Percentiles rank a stretch among this genome's conserved stretches.
These are phyloP conservation scores for Wickerhamomyces chaumierensis DNA, from an alignment of 805 yeast genomes.

Conservation along the genomic window DNA sequence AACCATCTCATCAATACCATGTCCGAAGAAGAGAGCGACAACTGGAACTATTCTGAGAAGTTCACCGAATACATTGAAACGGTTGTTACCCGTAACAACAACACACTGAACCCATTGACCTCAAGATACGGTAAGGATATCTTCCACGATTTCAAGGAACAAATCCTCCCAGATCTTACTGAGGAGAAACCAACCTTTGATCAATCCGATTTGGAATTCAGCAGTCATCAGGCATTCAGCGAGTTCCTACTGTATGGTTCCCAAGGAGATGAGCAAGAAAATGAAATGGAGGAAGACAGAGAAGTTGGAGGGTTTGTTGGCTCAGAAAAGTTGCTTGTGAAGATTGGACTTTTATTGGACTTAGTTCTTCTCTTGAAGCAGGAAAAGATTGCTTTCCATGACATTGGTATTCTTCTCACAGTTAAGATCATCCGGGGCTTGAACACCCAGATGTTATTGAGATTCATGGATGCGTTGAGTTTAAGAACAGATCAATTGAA, in stretches of 20 bases:
- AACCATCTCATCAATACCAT: too few species aligned
- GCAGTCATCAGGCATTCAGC: slow-evolving; percentile 3
- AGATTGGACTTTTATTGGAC: slow-evolving; percentile 12
- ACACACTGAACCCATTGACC: too few species aligned
- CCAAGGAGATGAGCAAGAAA: background rate
- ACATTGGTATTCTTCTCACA: slow-evolving; percentile 9
- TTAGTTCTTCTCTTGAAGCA: slow-evolving; percentile 7
- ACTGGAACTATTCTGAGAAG: background rate
- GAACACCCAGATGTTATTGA: slow-evolving; percentile 8
- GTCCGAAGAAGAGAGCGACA: too few species aligned
- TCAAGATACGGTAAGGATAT: too few species aligned
- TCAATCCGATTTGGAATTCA: slow-evolving; percentile 5
- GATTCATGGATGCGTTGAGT: slow-evolving; percentile 15
- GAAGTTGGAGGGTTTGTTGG: too few species aligned
- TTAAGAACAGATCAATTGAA: slow-evolving; percentile 3
- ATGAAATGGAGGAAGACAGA: too few species aligned
- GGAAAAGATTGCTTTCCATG: slow-evolving; percentile 2
- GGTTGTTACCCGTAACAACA: background rate
- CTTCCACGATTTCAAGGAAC: too few species aligned
- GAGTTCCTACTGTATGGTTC: slow-evolving; percentile 2
- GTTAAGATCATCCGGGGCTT: slow-evolving; percentile 3
- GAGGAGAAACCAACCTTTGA: background rate
- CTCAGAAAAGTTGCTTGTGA: slow-evolving; percentile 6
- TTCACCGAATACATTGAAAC: background rate
- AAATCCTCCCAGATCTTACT: background rate